A percentile compares a stretch with the other conserved stretches of the same genome.
Evolutionary conservation across 1,284 basidiomycete genomes (phyloP).

Genomic region (Puccinia brachypodii): DNA sequence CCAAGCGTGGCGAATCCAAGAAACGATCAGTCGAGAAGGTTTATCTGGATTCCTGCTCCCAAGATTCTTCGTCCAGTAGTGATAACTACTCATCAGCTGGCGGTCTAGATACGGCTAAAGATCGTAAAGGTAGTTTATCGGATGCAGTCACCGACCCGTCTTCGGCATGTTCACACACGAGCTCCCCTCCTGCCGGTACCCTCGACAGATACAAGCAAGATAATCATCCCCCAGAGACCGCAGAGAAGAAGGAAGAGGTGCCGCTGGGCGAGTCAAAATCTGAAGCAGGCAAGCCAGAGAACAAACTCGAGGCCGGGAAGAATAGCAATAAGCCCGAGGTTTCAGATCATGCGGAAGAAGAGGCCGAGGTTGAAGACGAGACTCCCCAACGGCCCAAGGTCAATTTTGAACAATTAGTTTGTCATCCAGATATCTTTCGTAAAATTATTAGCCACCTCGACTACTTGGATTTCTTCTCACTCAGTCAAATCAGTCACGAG

Average conservation of each 20-base stretch:
- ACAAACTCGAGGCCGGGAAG: not conserved
- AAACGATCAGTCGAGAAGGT: conserved; percentile 35
- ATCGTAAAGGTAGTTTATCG: not conserved
- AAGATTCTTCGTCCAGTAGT: conserved; percentile 32
- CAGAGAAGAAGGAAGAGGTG: not conserved
- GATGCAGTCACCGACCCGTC: conserved; percentile 22
- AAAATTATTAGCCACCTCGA: conserved; percentile 30
- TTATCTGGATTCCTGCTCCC: conserved; percentile 33
- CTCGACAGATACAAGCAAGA: not conserved
- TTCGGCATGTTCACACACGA: conserved; percentile 15
- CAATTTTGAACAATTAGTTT: conserved; percentile 24
- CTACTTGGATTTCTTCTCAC: conserved; percentile 45
- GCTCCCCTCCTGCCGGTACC: not conserved
- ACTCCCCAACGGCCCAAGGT: not conserved
- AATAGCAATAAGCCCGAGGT: not conserved
- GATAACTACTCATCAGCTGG: conserved; percentile 16
- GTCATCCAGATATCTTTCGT: conserved; percentile 24
- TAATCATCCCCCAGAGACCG: not conserved
- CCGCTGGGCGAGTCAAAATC: not conserved
- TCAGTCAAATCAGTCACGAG: conserved; percentile 37
- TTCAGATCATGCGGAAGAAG: conserved; percentile 14
- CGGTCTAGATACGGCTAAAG: not conserved
- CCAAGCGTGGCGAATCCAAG: not conserved
- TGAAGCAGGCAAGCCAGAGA: not conserved
- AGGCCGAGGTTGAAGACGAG: not conserved